Conservation (phyloP, 129 eudicot species). For the Flaveria ramosissima region DNA sequence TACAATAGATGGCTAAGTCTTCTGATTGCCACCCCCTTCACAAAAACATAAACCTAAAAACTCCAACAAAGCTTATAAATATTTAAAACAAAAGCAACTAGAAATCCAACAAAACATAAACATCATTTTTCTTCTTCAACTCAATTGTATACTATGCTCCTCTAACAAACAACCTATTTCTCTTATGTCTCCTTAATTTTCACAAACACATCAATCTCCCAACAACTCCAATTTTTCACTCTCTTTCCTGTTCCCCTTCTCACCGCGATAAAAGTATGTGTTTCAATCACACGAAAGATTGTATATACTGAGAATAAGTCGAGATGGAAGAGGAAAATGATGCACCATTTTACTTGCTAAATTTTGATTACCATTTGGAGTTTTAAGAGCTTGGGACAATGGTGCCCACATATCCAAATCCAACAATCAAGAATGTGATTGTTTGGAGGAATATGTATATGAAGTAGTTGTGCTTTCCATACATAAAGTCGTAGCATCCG, state of each 20-base stretch:
- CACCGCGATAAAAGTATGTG: conserved; percentile 19
- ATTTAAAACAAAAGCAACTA: conserved; percentile 40
- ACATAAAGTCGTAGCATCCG: conserved; percentile 85
- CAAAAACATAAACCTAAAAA: conserved; percentile 35
- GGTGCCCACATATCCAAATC: conserved; percentile 95
- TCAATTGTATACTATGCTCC: conserved; percentile 43
- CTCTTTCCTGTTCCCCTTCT: conserved; percentile 29
- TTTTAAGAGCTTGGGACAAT: conserved; percentile 64
- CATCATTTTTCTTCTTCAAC: conserved; percentile 32
- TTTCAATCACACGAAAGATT: conserved; percentile 45
- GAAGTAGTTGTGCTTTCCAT: conserved; percentile 86
- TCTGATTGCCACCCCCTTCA: conserved; percentile 29
- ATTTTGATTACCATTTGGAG: neutral
- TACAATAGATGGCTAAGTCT: conserved; percentile 33
- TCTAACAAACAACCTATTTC: conserved; percentile 43
- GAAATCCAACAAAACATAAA: conserved; percentile 30
- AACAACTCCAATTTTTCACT: conserved; percentile 24
- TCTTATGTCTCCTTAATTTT: conserved; percentile 36
- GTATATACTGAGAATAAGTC: conserved; percentile 39
- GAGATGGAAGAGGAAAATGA: conserved; percentile 34
- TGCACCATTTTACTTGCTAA: conserved; percentile 16
- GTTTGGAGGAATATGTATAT: conserved; percentile 92
- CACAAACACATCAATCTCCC: conserved; percentile 36
- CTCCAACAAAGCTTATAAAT: conserved; percentile 27
- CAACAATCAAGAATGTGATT: conserved; percentile 79